These are phyloP conservation scores for Setomelanomma holmii DNA, from an alignment of 2,329 filamentous ascomycete species.

Conservation along the genomic window DNA sequence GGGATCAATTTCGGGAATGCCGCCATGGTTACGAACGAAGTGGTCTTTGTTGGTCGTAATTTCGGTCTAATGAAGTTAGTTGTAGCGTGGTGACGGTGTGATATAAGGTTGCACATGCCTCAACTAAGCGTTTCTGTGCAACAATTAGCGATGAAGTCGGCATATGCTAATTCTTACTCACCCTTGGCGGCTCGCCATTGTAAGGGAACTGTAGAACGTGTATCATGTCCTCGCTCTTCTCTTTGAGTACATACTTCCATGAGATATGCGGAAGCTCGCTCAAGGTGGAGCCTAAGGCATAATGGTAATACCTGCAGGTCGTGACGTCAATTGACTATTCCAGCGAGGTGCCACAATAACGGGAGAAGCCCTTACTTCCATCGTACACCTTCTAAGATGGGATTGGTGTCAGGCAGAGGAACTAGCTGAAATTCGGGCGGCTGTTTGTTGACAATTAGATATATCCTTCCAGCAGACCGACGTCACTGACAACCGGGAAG, in stretches of 20 bases:
- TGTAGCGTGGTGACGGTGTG: too few species aligned
- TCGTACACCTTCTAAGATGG: constrained; percentile 53
- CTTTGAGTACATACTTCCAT: constrained; percentile 54
- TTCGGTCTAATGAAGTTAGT: constrained; percentile 47
- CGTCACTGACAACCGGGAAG: constrained; percentile 51
- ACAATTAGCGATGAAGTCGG: constrained; percentile 12
- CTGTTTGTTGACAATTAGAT: constrained; percentile 17
- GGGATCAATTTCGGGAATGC: constrained; percentile 70
- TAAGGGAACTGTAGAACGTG: constrained; percentile 57
- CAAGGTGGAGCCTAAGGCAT: constrained; percentile 50
- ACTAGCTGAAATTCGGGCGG: constrained; percentile 54
- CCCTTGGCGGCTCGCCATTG: constrained; percentile 54
- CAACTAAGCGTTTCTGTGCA: constrained; percentile 59
- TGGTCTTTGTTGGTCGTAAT: constrained; percentile 69
- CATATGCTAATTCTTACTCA: constrained; percentile 10
- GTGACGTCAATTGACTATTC: background rate
- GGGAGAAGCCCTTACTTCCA: constrained; percentile 45
- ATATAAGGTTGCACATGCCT: constrained; percentile 25
- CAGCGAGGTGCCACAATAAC: background rate
- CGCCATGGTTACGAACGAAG: constrained; percentile 76
- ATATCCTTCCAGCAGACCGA: background rate
- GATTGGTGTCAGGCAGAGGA: constrained; percentile 54
- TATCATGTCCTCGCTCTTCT: constrained; percentile 57
- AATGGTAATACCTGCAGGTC: constrained; percentile 46
- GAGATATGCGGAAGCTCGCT: constrained; percentile 62